Percentiles rank a stretch among this genome's conserved stretches.
Evolutionary conservation across 768 basidiomycete species (phyloP).

Genomic region (Rhodocollybia butyracea): DNA sequence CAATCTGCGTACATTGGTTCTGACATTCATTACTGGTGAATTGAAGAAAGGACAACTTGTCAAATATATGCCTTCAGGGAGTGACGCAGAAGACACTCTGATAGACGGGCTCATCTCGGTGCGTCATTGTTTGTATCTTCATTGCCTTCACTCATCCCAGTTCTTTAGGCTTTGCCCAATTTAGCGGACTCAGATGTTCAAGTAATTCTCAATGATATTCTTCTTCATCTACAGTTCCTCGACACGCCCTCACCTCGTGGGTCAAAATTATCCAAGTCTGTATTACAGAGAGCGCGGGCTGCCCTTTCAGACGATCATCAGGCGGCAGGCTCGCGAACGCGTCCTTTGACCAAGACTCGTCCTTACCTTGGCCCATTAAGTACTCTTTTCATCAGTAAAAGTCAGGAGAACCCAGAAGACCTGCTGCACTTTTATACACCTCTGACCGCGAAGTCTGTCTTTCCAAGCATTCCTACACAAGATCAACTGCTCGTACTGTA

Average conservation of each 20-base stretch:
- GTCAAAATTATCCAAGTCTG: constrained; percentile 17
- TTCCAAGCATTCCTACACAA: constrained; percentile 41
- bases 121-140: constrained; percentile 13
- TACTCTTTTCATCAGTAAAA: constrained; percentile 38
- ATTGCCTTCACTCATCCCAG: constrained; percentile 7
- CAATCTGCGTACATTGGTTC: constrained; percentile 53
- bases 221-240: constrained; percentile 49
- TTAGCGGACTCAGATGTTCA: constrained; percentile 38
- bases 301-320: constrained; percentile 26
- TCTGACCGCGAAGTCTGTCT: constrained; percentile 38
- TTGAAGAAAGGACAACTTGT: constrained; percentile 39
- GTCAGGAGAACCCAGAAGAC: constrained; percentile 37
- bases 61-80: constrained; percentile 42
- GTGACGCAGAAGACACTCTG: constrained; percentile 44
- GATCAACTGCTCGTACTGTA: constrained; percentile 45
- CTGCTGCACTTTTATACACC: constrained; percentile 52
- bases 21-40: constrained; percentile 55
- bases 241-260: constrained; percentile 22
- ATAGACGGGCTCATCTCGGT: constrained; percentile 50
- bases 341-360: constrained; percentile 36
- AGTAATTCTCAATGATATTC: constrained; percentile 48
- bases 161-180: constrained; percentile 46
- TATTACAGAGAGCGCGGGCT: constrained; percentile 34
- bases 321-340: constrained; percentile 14
- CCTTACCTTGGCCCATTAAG: constrained; percentile 39